Percentiles rank a stretch among this genome's conserved stretches.
Evolutionary conservation across 305 asterid genomes (phyloP).

Genomic region (Andrographis paniculata): DNA sequence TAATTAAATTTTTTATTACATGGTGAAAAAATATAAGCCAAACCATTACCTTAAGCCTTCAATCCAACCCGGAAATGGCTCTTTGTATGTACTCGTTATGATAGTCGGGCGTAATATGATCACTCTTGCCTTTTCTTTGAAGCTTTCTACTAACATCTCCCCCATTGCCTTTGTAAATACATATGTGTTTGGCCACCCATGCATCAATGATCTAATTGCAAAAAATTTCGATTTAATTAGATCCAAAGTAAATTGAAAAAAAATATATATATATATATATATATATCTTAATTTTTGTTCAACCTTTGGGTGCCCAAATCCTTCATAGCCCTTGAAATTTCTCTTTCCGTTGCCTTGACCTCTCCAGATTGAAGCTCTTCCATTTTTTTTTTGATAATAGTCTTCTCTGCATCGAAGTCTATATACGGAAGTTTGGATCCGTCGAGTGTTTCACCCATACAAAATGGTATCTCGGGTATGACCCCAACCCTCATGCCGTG

Average conservation of each 20-base stretch:
- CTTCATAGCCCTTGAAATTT: slow-evolving; percentile 23
- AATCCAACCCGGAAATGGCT: slow-evolving; percentile 27
- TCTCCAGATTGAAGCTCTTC: slow-evolving; percentile 16
- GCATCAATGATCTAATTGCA: slow-evolving; percentile 16
- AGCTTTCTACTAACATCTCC: slow-evolving; percentile 21
- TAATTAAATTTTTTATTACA: background rate
- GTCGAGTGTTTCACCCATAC: slow-evolving; percentile 38
- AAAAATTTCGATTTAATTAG: background rate
- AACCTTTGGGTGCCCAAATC: slow-evolving; percentile 34
- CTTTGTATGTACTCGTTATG: slow-evolving; percentile 22
- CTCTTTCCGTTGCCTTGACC: slow-evolving; percentile 8
- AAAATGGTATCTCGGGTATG: slow-evolving; percentile 31
- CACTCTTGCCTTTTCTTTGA: slow-evolving; percentile 11
- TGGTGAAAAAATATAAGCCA: background rate
- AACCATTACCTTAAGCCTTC: slow-evolving; percentile 21
- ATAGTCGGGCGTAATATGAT: slow-evolving; percentile 22
- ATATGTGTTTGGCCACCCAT: slow-evolving; percentile 30
- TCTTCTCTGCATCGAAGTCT: slow-evolving; percentile 27
- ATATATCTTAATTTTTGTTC: background rate
- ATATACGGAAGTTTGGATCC: slow-evolving; percentile 31
- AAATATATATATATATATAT: background rate
- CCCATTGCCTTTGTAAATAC: slow-evolving; percentile 28
- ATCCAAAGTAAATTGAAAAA: background rate
- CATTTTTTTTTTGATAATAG: slow-evolving; percentile 18
- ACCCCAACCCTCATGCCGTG: slow-evolving; percentile 37